Percentiles rank a stretch among this genome's conserved stretches.
Conservation (phyloP, 768 basidiomycete species). For the Hypsizygus marmoreus region DNA sequence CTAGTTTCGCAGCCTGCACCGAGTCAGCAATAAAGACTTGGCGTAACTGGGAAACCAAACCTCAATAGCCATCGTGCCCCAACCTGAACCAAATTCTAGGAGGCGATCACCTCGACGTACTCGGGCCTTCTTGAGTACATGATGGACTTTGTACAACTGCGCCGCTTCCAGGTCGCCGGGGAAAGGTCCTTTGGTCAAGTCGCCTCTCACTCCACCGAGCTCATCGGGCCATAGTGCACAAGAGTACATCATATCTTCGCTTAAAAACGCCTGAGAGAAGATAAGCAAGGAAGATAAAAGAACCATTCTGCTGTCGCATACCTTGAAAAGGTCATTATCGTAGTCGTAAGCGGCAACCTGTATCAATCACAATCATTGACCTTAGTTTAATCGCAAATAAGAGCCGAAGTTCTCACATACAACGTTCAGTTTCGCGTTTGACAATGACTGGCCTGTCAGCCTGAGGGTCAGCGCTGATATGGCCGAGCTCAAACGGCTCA, state of each 20-base stretch:
- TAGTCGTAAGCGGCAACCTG: constrained; percentile 1
- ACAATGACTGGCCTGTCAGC: not conserved
- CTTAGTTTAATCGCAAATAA: not conserved
- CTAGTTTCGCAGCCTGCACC: constrained; percentile 24
- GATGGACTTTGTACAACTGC: constrained; percentile 10
- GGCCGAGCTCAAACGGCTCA: constrained; percentile 2
- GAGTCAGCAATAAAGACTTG: constrained; percentile 24
- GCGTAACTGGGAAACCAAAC: constrained; percentile 32
- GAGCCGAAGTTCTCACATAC: not conserved
- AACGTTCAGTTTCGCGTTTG: constrained; percentile 2
- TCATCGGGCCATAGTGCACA: constrained; percentile 50
- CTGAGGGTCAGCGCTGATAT: constrained; percentile 2
- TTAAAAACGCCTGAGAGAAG: constrained; percentile 40
- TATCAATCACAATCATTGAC: not conserved
- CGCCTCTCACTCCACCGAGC: constrained; percentile 35
- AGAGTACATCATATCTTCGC: constrained; percentile 57
- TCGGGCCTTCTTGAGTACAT: constrained; percentile 48
- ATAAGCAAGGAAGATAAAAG: too few relatives aligned
- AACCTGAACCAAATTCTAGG: constrained; percentile 58
- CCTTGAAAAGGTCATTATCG: constrained; percentile 6
- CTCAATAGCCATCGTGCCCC: constrained; percentile 52
- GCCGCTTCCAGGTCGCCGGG: constrained; percentile 14
- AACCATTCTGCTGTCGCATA: too few relatives aligned
- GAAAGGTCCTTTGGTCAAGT: constrained; percentile 13
- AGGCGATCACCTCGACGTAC: constrained; percentile 48